Conservation (phyloP, 2,329 filamentous ascomycete genomes). For the Colletotrichum godetiae region DNA sequence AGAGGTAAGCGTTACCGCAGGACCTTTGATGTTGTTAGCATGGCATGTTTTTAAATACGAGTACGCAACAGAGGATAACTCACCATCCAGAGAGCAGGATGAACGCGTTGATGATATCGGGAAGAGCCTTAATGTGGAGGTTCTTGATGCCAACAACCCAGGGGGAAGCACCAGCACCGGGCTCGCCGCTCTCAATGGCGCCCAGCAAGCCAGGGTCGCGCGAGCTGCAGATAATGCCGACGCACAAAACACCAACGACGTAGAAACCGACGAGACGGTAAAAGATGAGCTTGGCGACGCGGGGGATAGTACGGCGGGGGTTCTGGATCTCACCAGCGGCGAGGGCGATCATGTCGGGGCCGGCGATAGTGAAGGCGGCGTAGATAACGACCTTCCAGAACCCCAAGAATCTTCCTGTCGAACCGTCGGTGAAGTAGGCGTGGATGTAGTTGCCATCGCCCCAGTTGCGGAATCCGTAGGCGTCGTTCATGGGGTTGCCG, state of each 20-base stretch:
- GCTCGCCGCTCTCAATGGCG: conserved; percentile 64
- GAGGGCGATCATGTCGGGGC: conserved; percentile 74
- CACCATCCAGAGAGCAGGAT: conserved; percentile 41
- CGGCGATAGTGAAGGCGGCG: conserved; percentile 75
- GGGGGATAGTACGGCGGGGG: conserved; percentile 72
- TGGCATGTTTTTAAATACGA: neutral
- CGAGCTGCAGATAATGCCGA: conserved; percentile 69
- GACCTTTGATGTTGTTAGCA: conserved; percentile 42
- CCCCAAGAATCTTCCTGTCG: conserved; percentile 71
- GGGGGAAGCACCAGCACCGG: conserved; percentile 62
- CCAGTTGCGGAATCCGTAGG: conserved; percentile 74
- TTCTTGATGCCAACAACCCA: conserved; percentile 66
- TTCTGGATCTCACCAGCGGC: conserved; percentile 70
- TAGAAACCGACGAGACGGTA: conserved; percentile 79
- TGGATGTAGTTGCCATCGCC: conserved; percentile 46
- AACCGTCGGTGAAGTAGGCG: conserved; percentile 53
- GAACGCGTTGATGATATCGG: conserved; percentile 68
- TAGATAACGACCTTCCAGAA: conserved; percentile 68
- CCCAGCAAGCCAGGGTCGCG: conserved; percentile 64
- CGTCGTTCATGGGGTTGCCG: conserved; percentile 71
- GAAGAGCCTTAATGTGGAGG: conserved; percentile 61
- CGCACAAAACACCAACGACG: conserved; percentile 71
- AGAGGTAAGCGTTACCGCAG: conserved; percentile 63
- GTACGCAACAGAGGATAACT: neutral
- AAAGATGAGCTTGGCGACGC: conserved; percentile 79